Evolutionary conservation across 176 grass and related monocot genomes (phyloP), one percentile per base, ranked within the genome.

Genomic region (Carex parvula): DNA sequence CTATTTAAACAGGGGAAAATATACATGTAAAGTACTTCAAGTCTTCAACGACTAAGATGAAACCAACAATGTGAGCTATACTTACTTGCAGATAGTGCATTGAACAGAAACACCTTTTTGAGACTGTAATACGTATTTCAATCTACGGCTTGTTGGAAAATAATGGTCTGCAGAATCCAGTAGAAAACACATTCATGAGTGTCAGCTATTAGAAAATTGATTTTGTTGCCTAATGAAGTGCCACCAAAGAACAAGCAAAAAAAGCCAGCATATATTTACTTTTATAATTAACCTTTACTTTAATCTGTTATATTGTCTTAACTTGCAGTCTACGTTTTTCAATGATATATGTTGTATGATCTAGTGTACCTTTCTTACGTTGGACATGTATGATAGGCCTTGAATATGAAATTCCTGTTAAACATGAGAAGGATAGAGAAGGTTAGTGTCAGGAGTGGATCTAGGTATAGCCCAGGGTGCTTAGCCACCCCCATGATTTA

Each of bases 31-130:
- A 42, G 66, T 61, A 26, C 17, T 82, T 63, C 37, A 39, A 39
- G 37, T 39, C 37, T 39, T 39, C 81, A 81, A 39, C 66, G 20
- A 79, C 24, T 62, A 84, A 18, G 33, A 70, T 64, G n/a, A 37
- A 70, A 83, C 46, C 78, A 58, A 83, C 55, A 58, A 33, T 74
- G 13, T 59, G 33, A 39, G 18, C 48, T 52, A 87, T 76, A 72
- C 84, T 85, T 90, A 97, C 94, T 88, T 70, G 87, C 94, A 97
- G 7, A 89, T 82, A 74, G 80, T 71, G 58, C 94, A 97, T 56
- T 44, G 85, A 79, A 86, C 87, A 80, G 54, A 35, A 79, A 90
- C 64, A 22, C 78, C 75, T 59, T 80, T 63, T 83, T 79, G 86
- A 84, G 86, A 83, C 74, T 92, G 86, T 70, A 97, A 61, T 70